Conservation (phyloP, 1,284 basidiomycete species). For the Pisolithus thermaeus region DNA sequence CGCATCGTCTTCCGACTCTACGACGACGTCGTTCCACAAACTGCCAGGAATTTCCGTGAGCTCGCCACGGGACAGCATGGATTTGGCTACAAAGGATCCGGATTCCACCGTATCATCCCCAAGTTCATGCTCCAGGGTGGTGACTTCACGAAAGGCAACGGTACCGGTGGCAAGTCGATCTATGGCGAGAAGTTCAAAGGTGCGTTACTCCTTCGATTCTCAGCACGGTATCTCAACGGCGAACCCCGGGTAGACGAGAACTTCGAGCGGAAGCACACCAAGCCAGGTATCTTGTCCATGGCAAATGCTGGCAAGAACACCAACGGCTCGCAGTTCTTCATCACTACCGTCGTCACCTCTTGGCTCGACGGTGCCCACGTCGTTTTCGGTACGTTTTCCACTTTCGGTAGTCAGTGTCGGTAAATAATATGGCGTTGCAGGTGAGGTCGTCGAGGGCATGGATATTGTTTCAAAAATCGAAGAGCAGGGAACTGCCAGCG, state of each 20-base stretch:
- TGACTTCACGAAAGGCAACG: constrained; percentile 69
- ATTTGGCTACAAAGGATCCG: constrained; percentile 57
- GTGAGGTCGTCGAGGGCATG: constrained; percentile 59
- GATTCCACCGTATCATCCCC: constrained; percentile 81
- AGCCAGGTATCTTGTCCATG: constrained; percentile 87
- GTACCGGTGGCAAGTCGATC: constrained; percentile 91
- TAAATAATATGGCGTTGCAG: constrained; percentile 20
- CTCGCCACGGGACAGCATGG: constrained; percentile 76
- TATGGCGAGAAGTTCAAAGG: constrained; percentile 84
- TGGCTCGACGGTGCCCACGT: constrained; percentile 79
- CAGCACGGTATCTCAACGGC: not conserved
- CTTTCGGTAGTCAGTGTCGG: not conserved
- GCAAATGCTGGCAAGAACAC: constrained; percentile 76
- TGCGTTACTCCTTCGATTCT: constrained; percentile 24
- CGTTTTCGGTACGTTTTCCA: constrained; percentile 60
- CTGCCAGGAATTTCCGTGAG: constrained; percentile 86
- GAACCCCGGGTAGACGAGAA: constrained; percentile 70
- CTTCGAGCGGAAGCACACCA: constrained; percentile 75
- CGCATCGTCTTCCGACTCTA: constrained; percentile 84
- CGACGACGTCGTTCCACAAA: constrained; percentile 64
- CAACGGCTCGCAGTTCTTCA: constrained; percentile 56
- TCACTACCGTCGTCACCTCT: constrained; percentile 64
- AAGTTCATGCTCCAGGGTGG: constrained; percentile 63
- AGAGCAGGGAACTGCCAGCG: not conserved
- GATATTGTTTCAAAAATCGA: constrained; percentile 67